phyloP scores from a whole-genome alignment of 495 filamentous ascomycete species.

The Talaromyces proteolyticus region DNA sequence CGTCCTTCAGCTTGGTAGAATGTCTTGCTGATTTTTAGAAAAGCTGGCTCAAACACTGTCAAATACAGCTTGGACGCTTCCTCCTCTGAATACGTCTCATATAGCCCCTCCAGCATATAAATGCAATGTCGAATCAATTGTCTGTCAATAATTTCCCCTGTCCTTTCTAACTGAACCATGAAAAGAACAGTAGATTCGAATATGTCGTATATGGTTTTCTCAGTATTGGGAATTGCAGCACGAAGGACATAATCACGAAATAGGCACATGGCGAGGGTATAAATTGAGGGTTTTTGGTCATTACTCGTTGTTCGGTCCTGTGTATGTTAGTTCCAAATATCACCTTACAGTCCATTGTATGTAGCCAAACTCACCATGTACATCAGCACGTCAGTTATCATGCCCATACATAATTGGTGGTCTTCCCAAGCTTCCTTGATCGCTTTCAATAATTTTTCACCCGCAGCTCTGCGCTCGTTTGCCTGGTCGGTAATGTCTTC shows the following conservation, averaged over 20 bases:
- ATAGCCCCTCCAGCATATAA: slow-evolving; percentile 87
- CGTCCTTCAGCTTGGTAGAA: slow-evolving; percentile 78
- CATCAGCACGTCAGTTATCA: slow-evolving; percentile 97
- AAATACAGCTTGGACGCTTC: slow-evolving; percentile 73
- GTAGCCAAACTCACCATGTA: slow-evolving; percentile 64
- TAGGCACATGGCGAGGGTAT: slow-evolving; percentile 73
- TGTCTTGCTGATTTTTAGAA: slow-evolving; percentile 57
- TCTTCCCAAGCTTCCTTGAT: slow-evolving; percentile 78
- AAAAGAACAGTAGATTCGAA: slow-evolving; percentile 80
- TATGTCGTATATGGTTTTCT: slow-evolving; percentile 53
- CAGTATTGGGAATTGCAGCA: slow-evolving; percentile 38
- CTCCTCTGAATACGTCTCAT: slow-evolving; percentile 70
- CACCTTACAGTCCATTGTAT: slow-evolving; percentile 1
- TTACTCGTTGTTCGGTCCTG: slow-evolving; percentile 72
- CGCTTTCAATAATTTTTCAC: slow-evolving; percentile 75
- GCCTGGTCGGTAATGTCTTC: slow-evolving; percentile 49
- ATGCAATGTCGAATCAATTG: slow-evolving; percentile 74
- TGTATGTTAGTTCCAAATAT: slow-evolving; percentile 4
- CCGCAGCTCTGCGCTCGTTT: slow-evolving; percentile 70
- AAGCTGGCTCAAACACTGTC: slow-evolving; percentile 73
- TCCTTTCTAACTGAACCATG: slow-evolving; percentile 86
- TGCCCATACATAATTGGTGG: slow-evolving; percentile 89
- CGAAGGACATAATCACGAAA: slow-evolving; percentile 80
- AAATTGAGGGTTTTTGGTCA: slow-evolving; percentile 72
- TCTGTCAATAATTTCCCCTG: slow-evolving; percentile 85